A percentile compares a stretch with the other conserved stretches of the same genome.
Evolutionary conservation across 2,329 filamentous ascomycete species (phyloP).

Genomic region (Cordyceps sp.): DNA sequence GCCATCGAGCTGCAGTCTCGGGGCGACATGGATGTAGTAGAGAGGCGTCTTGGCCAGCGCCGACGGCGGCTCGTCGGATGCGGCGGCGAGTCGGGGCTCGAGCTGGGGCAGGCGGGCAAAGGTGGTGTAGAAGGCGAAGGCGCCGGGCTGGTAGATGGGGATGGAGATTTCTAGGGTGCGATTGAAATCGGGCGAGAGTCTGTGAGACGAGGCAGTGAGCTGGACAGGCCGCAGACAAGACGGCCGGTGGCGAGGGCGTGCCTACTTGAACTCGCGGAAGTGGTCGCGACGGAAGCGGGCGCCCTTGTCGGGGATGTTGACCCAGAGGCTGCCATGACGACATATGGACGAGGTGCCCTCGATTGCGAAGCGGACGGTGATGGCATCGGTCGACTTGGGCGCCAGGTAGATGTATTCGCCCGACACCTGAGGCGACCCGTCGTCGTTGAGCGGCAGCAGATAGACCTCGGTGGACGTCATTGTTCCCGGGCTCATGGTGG

Average conservation of each 20-base stretch:
- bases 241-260: constrained; percentile 5
- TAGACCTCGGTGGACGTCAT: constrained; percentile 62
- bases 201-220: constrained; percentile 19
- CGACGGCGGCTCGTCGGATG: constrained; percentile 17
- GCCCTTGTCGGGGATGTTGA: constrained; percentile 75
- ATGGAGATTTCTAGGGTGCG: constrained; percentile 80
- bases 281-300: constrained; percentile 58
- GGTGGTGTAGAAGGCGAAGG: constrained; percentile 88
- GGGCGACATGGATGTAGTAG: constrained; percentile 91
- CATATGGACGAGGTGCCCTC: constrained; percentile 94
- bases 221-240: constrained; percentile 1
- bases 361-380: constrained; percentile 75
- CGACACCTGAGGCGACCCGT: constrained; percentile 77
- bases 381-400: constrained; percentile 53
- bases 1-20: constrained; percentile 58
- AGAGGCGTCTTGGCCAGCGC: constrained; percentile 49
- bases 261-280: constrained; percentile 83
- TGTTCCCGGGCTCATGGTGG: constrained; percentile 40
- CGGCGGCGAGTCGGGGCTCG: constrained; percentile 11
- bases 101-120: constrained; percentile 72
- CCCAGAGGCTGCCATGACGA: constrained; percentile 85
- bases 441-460: constrained; percentile 77
- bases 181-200: constrained; percentile 85
- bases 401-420: constrained; percentile 87
- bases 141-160: constrained; percentile 65